A percentile compares a stretch with the other conserved stretches of the same genome.
Conservation (phyloP, 2,329 filamentous ascomycete genomes). For the Torrubiella hemipterigena region DNA sequence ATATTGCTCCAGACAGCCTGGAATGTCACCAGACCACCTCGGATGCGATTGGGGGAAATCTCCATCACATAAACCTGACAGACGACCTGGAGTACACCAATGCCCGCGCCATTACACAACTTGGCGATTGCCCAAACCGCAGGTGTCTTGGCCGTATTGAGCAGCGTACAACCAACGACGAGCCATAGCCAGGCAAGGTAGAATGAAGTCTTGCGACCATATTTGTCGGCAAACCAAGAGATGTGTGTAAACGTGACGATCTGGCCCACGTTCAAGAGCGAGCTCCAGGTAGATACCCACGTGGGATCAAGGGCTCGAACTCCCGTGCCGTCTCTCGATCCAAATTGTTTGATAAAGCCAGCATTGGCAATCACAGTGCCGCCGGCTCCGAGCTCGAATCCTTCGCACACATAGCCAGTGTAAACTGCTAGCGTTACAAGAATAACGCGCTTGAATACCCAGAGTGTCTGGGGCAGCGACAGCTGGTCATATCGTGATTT, state of each 20-base stretch:
- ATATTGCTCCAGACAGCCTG: slow-evolving; percentile 1
- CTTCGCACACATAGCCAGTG: slow-evolving; percentile 1
- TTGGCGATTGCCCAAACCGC: neutral
- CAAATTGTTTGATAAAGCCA: slow-evolving; percentile 1
- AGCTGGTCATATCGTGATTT: neutral
- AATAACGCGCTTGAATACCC: neutral
- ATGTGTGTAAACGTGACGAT: slow-evolving; percentile 1
- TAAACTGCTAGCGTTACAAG: slow-evolving; percentile 1
- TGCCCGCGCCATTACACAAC: slow-evolving; percentile 1
- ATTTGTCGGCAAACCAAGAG: neutral
- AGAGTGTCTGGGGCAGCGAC: neutral
- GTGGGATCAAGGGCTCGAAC: neutral
- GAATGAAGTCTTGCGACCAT: neutral
- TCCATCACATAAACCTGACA: slow-evolving; percentile 1
- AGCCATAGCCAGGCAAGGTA: neutral
- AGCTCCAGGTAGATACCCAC: slow-evolving; percentile 1
- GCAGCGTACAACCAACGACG: neutral
- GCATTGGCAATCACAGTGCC: neutral
- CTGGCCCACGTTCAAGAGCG: neutral
- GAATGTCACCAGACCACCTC: neutral
- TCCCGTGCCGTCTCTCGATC: neutral
- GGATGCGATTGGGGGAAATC: slow-evolving; percentile 1
- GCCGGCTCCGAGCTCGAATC: slow-evolving; percentile 1
- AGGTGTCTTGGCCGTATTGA: neutral
- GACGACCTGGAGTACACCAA: neutral